phyloP scores from a whole-genome alignment of 108 stramenopile genomes.

The Schizochytrium sp. region DNA sequence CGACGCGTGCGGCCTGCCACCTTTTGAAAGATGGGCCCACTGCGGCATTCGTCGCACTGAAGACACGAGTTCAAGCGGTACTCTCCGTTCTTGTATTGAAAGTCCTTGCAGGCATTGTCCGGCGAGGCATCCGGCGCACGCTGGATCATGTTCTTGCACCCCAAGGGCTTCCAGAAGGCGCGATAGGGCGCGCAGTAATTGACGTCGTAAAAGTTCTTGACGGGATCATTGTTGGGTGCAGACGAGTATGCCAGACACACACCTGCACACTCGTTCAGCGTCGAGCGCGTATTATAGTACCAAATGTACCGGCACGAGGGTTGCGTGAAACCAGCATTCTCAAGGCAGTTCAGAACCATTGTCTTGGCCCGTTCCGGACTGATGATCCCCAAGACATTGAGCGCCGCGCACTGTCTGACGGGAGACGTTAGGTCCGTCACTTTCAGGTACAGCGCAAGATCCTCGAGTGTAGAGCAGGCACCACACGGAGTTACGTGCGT shows the following conservation, averaged over 20 bases:
- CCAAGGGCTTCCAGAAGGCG: background rate
- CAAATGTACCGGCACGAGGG: background rate
- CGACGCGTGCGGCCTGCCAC: background rate
- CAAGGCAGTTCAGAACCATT: background rate
- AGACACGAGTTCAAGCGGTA: background rate
- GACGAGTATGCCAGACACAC: background rate
- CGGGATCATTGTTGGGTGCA: background rate
- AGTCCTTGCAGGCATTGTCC: background rate
- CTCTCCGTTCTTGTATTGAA: background rate
- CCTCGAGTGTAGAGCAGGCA: background rate
- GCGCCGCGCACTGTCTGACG: background rate
- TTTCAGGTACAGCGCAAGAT: background rate
- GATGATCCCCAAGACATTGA: background rate
- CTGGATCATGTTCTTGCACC: background rate
- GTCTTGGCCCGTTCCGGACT: background rate
- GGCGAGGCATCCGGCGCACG: background rate
- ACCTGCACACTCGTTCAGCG: background rate
- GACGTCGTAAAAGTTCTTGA: background rate
- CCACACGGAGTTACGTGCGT: background rate
- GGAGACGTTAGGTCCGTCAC: background rate
- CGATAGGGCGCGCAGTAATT: background rate
- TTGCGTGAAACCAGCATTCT: background rate
- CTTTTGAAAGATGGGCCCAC: conserved; percentile 3
- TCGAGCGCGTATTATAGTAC: background rate
- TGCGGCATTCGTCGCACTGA: conserved; percentile 5